phyloP scores from a whole-genome alignment of 306 rosid species.

The Calophaca sinica region DNA sequence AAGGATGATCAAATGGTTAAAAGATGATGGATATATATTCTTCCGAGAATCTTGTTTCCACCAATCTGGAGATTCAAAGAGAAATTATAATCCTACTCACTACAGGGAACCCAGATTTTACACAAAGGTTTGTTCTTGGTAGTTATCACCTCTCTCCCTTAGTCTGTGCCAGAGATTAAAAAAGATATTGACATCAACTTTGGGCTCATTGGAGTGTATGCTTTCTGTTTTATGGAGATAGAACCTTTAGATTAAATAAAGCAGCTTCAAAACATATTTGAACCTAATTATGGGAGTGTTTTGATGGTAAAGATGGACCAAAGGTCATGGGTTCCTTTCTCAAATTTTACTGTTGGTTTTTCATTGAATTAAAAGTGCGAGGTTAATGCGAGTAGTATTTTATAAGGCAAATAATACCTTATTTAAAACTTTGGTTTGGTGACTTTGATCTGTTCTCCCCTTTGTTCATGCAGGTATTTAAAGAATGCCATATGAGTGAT shows the following conservation, averaged over 20 bases:
- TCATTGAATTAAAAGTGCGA: background rate
- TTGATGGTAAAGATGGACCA: background rate
- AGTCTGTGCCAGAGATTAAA: slow-evolving; percentile 13
- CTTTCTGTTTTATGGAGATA: slow-evolving; percentile 22
- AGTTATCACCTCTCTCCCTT: slow-evolving; percentile 1
- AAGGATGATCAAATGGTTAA: slow-evolving; percentile 89
- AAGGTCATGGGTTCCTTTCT: slow-evolving; percentile 22
- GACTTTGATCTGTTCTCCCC: background rate
- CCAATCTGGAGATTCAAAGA: slow-evolving; percentile 94
- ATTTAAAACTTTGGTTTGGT: slow-evolving; percentile 5
- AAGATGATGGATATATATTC: slow-evolving; percentile 83
- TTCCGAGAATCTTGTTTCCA: slow-evolving; percentile 98
- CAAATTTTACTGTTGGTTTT: slow-evolving; percentile 14
- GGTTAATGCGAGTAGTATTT: too few species aligned
- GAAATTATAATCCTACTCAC: slow-evolving; percentile 95
- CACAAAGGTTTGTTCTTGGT: slow-evolving; percentile 73
- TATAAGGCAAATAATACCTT: background rate
- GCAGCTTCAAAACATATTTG: slow-evolving; percentile 9
- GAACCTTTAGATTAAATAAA: slow-evolving; percentile 21
- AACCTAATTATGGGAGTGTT: slow-evolving; percentile 24
- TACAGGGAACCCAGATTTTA: slow-evolving; percentile 94
- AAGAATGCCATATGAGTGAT: slow-evolving; percentile 65
- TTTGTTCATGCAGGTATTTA: slow-evolving; percentile 65
- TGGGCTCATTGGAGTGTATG: slow-evolving; percentile 30
- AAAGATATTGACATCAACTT: slow-evolving; percentile 16